Evolutionary conservation across 2,329 filamentous ascomycete species (phyloP).

Genomic region (Penicillium thymicola): DNA sequence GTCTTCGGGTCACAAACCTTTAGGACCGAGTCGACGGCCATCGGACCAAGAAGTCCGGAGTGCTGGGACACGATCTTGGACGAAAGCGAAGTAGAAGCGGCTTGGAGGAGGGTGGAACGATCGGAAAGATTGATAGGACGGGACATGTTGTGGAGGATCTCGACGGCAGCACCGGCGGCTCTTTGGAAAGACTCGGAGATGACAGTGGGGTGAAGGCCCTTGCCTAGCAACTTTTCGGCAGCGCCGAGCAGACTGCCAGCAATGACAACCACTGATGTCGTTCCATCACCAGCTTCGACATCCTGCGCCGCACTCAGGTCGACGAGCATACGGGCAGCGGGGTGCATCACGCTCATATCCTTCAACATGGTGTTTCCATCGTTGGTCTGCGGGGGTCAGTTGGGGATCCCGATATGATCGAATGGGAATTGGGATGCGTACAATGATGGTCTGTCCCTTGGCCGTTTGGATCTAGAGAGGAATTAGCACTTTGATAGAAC

Average conservation of each 20-base stretch:
- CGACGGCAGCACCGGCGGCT: constrained; percentile 82
- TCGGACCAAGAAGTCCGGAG: constrained; percentile 89
- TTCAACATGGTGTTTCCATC: constrained; percentile 99
- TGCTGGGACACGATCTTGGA: constrained; percentile 99
- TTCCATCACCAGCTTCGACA: constrained; percentile 96
- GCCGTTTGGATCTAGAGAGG: constrained; percentile 72
- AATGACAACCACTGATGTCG: constrained; percentile 96
- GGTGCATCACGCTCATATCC: constrained; percentile 98
- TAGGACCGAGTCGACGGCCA: constrained; percentile 94
- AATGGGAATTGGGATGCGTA: constrained; percentile 32
- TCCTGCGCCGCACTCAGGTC: constrained; percentile 96
- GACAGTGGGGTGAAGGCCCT: constrained; percentile 93
- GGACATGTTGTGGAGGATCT: constrained; percentile 92
- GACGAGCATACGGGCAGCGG: constrained; percentile 99
- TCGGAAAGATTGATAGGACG: constrained; percentile 87
- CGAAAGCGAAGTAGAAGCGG: constrained; percentile 92
- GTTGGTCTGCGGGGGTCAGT: constrained; percentile 64
- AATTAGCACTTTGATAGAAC: constrained; percentile 22
- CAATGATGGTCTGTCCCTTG: constrained; percentile 94
- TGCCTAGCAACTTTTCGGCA: constrained; percentile 82
- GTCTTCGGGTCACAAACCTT: constrained; percentile 95
- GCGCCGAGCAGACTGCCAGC: constrained; percentile 91
- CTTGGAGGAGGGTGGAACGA: constrained; percentile 86
- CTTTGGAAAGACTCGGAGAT: constrained; percentile 98
- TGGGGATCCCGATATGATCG: constrained; percentile 7